Percentiles rank a stretch among this genome's conserved stretches.
Conservation (phyloP, 2,329 filamentous ascomycete species). For the Colletotrichum chlorophyti region DNA sequence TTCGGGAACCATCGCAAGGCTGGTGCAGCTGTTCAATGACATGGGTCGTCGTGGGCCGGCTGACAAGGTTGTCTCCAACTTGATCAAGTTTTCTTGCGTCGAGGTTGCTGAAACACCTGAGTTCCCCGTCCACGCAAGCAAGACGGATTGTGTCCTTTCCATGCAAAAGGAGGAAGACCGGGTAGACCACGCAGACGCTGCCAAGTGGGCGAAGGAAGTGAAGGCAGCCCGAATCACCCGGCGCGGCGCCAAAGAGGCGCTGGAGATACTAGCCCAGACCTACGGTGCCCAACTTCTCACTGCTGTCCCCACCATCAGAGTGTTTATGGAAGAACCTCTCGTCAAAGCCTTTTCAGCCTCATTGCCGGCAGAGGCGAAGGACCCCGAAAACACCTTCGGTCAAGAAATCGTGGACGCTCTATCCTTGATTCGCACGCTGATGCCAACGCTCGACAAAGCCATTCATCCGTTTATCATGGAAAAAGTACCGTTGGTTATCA, state of each 20-base stretch:
- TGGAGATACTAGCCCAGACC: conserved; percentile 82
- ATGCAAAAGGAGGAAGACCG: conserved; percentile 97
- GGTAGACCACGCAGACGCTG: conserved; percentile 89
- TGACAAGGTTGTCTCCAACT: conserved; percentile 93
- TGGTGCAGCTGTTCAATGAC: conserved; percentile 86
- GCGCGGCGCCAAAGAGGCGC: conserved; percentile 89
- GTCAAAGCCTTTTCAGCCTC: conserved; percentile 74
- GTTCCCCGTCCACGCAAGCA: conserved; percentile 81
- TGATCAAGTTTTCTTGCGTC: conserved; percentile 97
- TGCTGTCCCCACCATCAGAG: conserved; percentile 82
- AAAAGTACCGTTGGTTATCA: conserved; percentile 85
- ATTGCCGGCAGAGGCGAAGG: conserved; percentile 74
- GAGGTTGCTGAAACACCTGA: conserved; percentile 98
- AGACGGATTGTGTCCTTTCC: conserved; percentile 84
- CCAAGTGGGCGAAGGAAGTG: conserved; percentile 87
- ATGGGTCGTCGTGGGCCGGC: conserved; percentile 83
- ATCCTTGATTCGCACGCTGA: conserved; percentile 88
- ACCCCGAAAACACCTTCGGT: conserved; percentile 78
- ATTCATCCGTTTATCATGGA: conserved; percentile 83
- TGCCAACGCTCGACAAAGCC: conserved; percentile 82
- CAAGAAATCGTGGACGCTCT: conserved; percentile 94
- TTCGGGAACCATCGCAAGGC: conserved; percentile 80
- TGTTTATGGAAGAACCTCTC: conserved; percentile 83
- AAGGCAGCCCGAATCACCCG: conserved; percentile 89
- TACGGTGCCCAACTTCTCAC: conserved; percentile 81